A percentile compares a stretch with the other conserved stretches of the same genome.
phyloP scores from a whole-genome alignment of 2,329 filamentous ascomycete genomes.

The Penicillium sp. region DNA sequence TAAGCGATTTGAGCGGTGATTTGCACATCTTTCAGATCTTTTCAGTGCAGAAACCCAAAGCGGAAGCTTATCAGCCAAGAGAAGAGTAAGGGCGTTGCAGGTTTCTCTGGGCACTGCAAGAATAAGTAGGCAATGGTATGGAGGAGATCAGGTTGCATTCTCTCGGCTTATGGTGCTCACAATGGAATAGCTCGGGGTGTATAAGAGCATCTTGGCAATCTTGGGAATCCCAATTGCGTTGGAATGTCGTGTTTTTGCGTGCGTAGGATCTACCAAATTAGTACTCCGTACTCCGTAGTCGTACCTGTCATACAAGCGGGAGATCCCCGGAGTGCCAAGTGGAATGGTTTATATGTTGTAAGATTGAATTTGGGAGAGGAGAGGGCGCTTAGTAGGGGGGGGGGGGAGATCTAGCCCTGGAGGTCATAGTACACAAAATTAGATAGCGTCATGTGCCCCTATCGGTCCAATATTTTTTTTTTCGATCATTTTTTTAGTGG shows the following conservation, averaged over 20 bases:
- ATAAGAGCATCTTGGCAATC: neutral
- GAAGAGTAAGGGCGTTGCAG: neutral
- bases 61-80: neutral
- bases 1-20: neutral
- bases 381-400: neutral
- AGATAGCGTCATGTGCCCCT: slow-evolving; percentile 6
- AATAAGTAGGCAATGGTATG: neutral
- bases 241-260: neutral
- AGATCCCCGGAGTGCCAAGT: slow-evolving; percentile 20
- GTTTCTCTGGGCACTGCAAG: neutral
- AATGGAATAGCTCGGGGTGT: slow-evolving; percentile 2
- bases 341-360: neutral
- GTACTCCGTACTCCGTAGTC: neutral
- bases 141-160: neutral
- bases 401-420: neutral
- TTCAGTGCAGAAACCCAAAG: neutral
- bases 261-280: neutral
- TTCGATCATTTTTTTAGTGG: neutral
- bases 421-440: neutral
- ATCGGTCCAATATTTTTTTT: neutral
- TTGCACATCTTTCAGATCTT: neutral
- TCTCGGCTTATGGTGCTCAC: neutral
- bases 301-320: slow-evolving; percentile 19
- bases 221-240: neutral
- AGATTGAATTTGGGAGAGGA: neutral